phyloP scores from a whole-genome alignment of 2,329 filamentous ascomycete genomes.

The Cadophora sp. region DNA sequence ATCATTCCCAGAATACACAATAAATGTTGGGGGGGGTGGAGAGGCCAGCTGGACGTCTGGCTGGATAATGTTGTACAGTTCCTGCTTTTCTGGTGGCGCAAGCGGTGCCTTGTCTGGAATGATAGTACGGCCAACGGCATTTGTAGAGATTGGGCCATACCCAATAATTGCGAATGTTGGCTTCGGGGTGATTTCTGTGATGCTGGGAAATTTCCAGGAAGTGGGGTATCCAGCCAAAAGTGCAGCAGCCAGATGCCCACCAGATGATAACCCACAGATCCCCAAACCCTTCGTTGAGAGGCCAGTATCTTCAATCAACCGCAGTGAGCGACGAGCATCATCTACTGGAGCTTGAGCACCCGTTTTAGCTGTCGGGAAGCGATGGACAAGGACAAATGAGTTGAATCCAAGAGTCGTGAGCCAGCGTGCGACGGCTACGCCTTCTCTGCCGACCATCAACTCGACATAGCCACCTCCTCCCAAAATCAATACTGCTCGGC shows the following conservation, averaged over 20 bases:
- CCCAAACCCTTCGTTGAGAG: conserved; percentile 1
- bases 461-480: conserved; percentile 22
- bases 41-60: conserved; percentile 20
- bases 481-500: conserved; percentile 11
- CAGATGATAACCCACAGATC: conserved; percentile 16
- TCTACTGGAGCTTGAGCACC: conserved; percentile 18
- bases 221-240: conserved; percentile 13
- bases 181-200: conserved; percentile 8
- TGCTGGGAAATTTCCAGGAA: conserved; percentile 3
- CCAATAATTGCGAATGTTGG: conserved; percentile 20
- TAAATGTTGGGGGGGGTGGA: conserved; percentile 10
- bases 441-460: conserved; percentile 21
- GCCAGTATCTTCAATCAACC: conserved; percentile 12
- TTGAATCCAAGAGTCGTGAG: conserved; percentile 13
- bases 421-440: conserved; percentile 19
- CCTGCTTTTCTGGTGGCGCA: conserved; percentile 14
- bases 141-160: conserved; percentile 20
- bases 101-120: conserved; percentile 21
- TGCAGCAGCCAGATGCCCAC: conserved; percentile 20
- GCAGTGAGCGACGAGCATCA: conserved; percentile 16
- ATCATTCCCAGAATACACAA: conserved; percentile 22
- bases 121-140: conserved; percentile 20
- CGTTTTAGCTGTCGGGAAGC: conserved; percentile 19
- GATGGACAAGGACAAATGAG: conserved; percentile 21
- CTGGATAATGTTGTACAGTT: conserved; percentile 19